Base-by-base conservation (phyloP, 2,329 filamentous ascomycete genomes). In the Penicillium sp. region DNA sequence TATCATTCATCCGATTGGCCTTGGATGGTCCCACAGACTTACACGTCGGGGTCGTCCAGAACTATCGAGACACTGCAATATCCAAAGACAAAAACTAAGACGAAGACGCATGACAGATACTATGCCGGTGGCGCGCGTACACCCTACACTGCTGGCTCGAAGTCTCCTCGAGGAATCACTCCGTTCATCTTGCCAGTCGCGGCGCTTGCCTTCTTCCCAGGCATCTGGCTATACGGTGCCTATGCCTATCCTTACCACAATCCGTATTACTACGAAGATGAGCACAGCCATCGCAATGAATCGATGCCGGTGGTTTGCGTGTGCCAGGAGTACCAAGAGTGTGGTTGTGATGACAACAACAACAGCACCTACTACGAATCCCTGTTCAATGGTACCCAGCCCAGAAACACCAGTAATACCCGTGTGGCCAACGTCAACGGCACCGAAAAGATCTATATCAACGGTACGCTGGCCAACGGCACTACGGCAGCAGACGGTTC, bases 321-420 rank as follows among this genome's bases (percentile, higher is more conserved):
- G 32, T 85, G 82, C 62, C 70, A 78, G 52, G 60, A 77, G 49
- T 78, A 78, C 57, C 67, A 64, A 15, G 72, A 74, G 29, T 85
- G 82, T 59, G 79, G 81, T 4, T 85, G 82, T 59, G 81, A 83
- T 48, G 67, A 75, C 35, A 74, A 72, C 53, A 66, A 67, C 37
- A 74, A 77, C 51, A 58, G 59, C 40, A 74, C 70, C 1, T 75
- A 72, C 53, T 64, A 75, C 48, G 60, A 72, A 39, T 65, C 68
- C 10, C 52, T 76, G 1, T 65, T 78, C 53, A 69, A 73, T 42
- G 71, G 73, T 29, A 72, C 66, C 3, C 61, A 65, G 31, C 65
- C 67, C 0, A 58, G 53, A 45, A 76, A 77, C 52, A 67, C 66
- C 6, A 73, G 63, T 23, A 50, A 66, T 7, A 66, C 73, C 15